phyloP scores from a whole-genome alignment of 805 yeast genomes.

The Saccharomycopsis fermentans region DNA sequence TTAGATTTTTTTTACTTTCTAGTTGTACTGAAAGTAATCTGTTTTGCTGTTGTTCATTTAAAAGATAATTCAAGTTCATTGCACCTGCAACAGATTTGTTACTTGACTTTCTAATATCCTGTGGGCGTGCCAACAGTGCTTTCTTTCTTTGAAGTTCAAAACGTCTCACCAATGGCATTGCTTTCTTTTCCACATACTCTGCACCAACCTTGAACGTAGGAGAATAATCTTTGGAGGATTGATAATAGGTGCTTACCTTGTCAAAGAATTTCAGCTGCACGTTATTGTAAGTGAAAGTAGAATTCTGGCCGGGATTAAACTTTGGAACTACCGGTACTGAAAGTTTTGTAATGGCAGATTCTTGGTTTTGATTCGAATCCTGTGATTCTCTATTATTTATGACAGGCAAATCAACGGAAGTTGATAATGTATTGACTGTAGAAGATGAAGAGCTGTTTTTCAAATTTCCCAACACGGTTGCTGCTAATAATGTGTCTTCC shows the following conservation, averaged over 20 bases:
- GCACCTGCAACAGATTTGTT: neutral
- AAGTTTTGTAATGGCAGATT: neutral
- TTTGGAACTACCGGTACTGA: neutral
- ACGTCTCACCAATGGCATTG: slow-evolving; percentile 15
- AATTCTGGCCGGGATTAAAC: too few relatives aligned
- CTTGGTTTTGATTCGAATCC: neutral
- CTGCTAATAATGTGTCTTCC: neutral
- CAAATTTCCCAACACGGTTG: neutral
- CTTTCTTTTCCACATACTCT: slow-evolving; percentile 18
- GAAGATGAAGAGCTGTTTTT: neutral
- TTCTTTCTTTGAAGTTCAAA: slow-evolving; percentile 8
- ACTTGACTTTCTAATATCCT: neutral
- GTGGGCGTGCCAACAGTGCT: neutral
- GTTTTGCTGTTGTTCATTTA: slow-evolving; percentile 1
- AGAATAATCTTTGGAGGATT: slow-evolving; percentile 17
- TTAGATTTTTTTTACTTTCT: slow-evolving; percentile 66
- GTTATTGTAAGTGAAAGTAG: neutral
- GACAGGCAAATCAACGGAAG: neutral
- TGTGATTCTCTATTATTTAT: neutral
- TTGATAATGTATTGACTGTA: neutral
- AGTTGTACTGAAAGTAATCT: slow-evolving; percentile 34
- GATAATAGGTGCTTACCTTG: slow-evolving; percentile 16
- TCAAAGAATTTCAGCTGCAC: slow-evolving; percentile 13
- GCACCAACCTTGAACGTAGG: slow-evolving; percentile 19
- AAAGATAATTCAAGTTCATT: neutral